phyloP scores from a whole-genome alignment of 2,329 filamentous ascomycete genomes.

The Elsinoe arachidis region DNA sequence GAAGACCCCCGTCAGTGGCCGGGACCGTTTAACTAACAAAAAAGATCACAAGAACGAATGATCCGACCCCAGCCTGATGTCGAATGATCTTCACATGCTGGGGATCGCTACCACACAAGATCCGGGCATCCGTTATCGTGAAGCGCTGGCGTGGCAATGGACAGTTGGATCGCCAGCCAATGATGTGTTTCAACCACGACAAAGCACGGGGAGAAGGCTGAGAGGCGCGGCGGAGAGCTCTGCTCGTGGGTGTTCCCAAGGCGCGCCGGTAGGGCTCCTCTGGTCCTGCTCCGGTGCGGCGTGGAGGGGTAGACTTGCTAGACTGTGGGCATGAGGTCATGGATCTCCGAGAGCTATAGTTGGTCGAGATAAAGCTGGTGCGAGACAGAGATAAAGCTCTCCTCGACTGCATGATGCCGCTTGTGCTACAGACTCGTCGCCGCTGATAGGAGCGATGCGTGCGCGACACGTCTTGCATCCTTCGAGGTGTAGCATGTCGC shows the following conservation, averaged over 20 bases:
- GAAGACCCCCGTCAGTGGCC: background rate
- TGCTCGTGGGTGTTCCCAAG: no score
- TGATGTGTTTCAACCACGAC: background rate
- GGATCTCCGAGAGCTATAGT: background rate
- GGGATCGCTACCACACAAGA: background rate
- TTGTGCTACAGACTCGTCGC: background rate
- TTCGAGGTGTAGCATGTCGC: background rate
- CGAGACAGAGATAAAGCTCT: slow-evolving; percentile 5
- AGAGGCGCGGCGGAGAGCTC: background rate
- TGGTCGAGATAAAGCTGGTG: background rate
- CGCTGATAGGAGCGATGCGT: background rate
- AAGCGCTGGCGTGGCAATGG: background rate
- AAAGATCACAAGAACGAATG: background rate
- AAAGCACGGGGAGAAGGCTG: background rate
- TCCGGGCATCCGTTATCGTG: slow-evolving; percentile 7
- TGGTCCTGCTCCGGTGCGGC: background rate
- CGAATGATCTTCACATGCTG: background rate
- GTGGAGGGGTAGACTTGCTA: slow-evolving; percentile 10
- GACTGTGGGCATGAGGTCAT: slow-evolving; percentile 10
- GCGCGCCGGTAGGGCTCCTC: no score
- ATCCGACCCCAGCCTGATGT: slow-evolving; percentile 1
- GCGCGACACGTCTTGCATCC: background rate
- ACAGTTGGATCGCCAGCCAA: slow-evolving; percentile 2
- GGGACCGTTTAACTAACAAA: background rate
- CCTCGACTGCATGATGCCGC: background rate